Base-by-base conservation (phyloP, 2,329 filamentous ascomycete species). In the Coleophoma crateriformis region DNA sequence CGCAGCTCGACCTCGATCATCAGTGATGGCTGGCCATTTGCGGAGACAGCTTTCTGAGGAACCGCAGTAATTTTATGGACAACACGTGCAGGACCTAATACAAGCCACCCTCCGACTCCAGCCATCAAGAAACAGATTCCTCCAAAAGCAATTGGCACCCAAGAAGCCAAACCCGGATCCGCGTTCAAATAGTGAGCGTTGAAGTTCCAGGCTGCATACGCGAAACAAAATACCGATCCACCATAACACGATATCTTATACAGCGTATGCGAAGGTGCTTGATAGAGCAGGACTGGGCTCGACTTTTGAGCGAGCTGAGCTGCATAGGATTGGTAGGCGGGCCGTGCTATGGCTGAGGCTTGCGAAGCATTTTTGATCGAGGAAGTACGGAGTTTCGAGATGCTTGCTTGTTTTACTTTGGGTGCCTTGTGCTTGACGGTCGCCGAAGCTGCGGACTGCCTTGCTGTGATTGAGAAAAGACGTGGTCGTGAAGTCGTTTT, bases 261-360 rank as follows among this genome's bases (percentile, higher is more conserved):
- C 67, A 75, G 74, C 50, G 77, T 77, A 59, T 87, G 83, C 1
- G 82, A 81, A 13, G 81, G 81, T 1, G 78, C 77, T 59, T 84
- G 73, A 70, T 87, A 89, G 40, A 89, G 71, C 3, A 78, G 66
- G 7, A 84, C 81, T 5, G 78, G 73, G 2, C 72, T 68, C n/a
- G 73, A 61, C 54, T 79, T 78, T 50, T 71, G 69, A 13, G 79
- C 77, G 35, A 88, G 73, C 51, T 50, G 58, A n/a, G 75, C 75
- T 59, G 75, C 73, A 67, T 76, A 82, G 48, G 68, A 72, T 58
- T 69, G 73, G 61, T 50, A 67, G 54, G 33, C 58, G 27, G 27
- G 27, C 7, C 27, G 27, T 27, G 8, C 27, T 27, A 27, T 7
- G 27, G 27, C 27, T 27, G 27, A 27, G 27, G 3, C 27, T 10